These are phyloP conservation scores for Achaetomiella virescens DNA, from an alignment of 495 filamentous ascomycete species.

Conservation along the genomic window DNA sequence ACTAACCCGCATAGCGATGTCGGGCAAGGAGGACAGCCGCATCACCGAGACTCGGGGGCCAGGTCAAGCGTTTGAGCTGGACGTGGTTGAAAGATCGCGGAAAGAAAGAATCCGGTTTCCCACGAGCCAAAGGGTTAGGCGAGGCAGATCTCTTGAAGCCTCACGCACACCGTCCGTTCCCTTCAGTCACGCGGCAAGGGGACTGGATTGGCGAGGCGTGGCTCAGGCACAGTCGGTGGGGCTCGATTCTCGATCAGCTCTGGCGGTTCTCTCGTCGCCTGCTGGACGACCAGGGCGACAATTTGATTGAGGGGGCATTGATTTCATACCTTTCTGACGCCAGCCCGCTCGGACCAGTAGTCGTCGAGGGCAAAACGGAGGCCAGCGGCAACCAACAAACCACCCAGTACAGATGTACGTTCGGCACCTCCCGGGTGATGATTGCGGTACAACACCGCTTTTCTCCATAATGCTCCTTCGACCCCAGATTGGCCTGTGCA, in stretches of 20 bases:
- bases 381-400: conserved; percentile 3
- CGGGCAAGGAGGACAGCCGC: too few species aligned
- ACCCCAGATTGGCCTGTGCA: neutral
- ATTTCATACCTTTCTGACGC: neutral
- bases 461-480: neutral
- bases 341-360: too few species aligned
- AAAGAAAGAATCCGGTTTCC: too few species aligned
- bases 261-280: neutral
- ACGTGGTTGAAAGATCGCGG: neutral
- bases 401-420: too few species aligned
- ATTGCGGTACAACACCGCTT: too few species aligned
- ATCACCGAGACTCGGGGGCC: too few species aligned
- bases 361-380: neutral
- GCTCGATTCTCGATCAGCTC: neutral
- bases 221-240: neutral
- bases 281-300: neutral
- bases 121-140: neutral
- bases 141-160: neutral
- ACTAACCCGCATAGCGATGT: too few species aligned
- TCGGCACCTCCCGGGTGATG: too few species aligned
- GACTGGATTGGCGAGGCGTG: neutral
- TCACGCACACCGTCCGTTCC: neutral
- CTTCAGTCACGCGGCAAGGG: neutral
- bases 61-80: neutral
- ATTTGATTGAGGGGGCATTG: neutral